These are phyloP conservation scores for Naganishia sp. DNA, from an alignment of 1,284 basidiomycete genomes.

Conservation along the genomic window DNA sequence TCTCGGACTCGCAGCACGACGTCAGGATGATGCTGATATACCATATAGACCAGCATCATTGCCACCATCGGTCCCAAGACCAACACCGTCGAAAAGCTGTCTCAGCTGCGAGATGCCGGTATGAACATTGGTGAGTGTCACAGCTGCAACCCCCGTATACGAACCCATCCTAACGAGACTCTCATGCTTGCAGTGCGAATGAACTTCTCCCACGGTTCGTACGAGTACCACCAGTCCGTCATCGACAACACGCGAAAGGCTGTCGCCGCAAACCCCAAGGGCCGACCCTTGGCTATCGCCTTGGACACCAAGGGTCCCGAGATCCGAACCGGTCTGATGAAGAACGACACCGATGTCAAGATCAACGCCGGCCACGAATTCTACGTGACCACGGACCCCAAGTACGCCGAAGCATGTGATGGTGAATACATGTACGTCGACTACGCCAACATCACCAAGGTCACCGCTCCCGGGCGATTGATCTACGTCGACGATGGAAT, in stretches of 20 bases:
- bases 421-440: constrained; percentile 85
- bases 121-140: constrained; percentile 84
- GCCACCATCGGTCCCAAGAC: constrained; percentile 96
- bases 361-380: constrained; percentile 94
- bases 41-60: constrained; percentile 82
- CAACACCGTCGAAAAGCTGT: constrained; percentile 82
- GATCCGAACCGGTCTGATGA: constrained; percentile 96
- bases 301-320: constrained; percentile 99
- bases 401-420: constrained; percentile 76
- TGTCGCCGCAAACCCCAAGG: constrained; percentile 66
- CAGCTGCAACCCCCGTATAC: background rate
- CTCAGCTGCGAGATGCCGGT: constrained; percentile 77
- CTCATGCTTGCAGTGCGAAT: constrained; percentile 71
- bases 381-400: constrained; percentile 80
- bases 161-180: background rate
- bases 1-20: background rate
- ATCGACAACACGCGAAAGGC: constrained; percentile 92
- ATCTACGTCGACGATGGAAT: constrained; percentile 99
- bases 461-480: constrained; percentile 90
- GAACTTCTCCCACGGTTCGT: constrained; percentile 97
- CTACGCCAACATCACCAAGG: constrained; percentile 92
- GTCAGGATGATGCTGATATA: background rate
- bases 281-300: constrained; percentile 94
- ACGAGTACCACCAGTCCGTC: constrained; percentile 96
- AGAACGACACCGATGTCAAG: constrained; percentile 78